Percentiles rank a stretch among this genome's conserved stretches.
phyloP scores from a whole-genome alignment of 2,329 filamentous ascomycete species.

The Ceratocystis ficicola region DNA sequence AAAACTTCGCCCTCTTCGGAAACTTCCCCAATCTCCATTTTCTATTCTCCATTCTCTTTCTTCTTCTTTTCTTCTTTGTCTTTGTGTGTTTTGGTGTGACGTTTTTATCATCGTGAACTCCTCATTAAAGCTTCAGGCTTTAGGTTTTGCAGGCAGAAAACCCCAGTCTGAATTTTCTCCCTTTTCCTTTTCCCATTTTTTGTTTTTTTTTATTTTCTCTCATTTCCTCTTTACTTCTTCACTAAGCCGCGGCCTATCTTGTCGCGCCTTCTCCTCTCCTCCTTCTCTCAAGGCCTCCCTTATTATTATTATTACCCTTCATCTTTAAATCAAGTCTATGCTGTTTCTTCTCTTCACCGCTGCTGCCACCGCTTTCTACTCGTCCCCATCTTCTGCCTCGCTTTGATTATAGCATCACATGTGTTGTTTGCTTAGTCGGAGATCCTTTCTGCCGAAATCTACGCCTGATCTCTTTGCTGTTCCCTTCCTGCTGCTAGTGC shows the following conservation, averaged over 20 bases:
- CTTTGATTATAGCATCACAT: background rate
- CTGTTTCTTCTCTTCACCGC: background rate
- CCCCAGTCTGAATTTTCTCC: background rate
- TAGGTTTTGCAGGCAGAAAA: background rate
- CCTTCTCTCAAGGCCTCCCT: background rate
- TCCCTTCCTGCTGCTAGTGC: no score
- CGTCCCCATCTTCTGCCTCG: background rate
- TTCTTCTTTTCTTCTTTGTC: background rate
- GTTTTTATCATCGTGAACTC: background rate
- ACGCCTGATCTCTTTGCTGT: no score
- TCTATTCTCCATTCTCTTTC: background rate
- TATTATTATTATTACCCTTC: background rate
- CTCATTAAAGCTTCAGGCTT: no score
- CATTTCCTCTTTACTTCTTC: background rate
- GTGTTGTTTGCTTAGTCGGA: no score
- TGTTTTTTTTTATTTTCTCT: background rate
- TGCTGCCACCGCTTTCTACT: background rate
- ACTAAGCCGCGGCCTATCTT: background rate
- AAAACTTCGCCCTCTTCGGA: no score
- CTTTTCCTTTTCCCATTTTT: background rate
- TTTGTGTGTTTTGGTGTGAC: background rate
- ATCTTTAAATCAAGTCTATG: background rate
- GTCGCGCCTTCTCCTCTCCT: background rate
- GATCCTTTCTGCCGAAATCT: no score
- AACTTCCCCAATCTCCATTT: no score